Evolutionary conservation across 2,329 filamentous ascomycete species (phyloP).

Genomic region (Apiospora saccharicola): DNA sequence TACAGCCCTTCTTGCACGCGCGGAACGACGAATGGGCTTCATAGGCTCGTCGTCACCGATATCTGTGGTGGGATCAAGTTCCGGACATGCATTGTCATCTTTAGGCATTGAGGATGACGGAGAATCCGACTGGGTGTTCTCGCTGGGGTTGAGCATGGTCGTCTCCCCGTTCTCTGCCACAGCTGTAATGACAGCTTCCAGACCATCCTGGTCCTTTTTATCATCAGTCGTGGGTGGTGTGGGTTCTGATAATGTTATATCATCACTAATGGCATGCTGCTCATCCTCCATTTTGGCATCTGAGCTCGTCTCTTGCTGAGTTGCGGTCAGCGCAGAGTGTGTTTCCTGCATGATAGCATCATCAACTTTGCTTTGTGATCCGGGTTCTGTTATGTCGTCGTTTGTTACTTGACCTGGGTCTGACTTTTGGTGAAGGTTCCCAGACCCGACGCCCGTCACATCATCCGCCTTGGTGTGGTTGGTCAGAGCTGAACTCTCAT

Average conservation of each 20-base stretch:
- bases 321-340: background rate
- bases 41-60: constrained; percentile 3
- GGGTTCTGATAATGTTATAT: background rate
- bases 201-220: background rate
- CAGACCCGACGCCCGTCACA: background rate
- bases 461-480: constrained; percentile 8
- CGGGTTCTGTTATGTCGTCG: background rate
- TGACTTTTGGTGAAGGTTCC: background rate
- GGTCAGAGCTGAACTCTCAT: background rate
- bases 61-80: background rate
- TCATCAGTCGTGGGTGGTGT: background rate
- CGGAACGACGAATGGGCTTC: constrained; percentile 23
- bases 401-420: background rate
- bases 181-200: background rate
- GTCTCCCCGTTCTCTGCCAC: background rate
- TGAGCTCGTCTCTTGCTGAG: background rate
- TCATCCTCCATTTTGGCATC: background rate
- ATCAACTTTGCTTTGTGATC: background rate
- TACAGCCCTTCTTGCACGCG: constrained; percentile 21
- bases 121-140: background rate
- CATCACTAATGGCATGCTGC: background rate
- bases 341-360: background rate
- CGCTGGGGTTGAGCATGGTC: background rate
- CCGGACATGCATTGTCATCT: constrained; percentile 27
- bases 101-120: constrained; percentile 10